Evolutionary conservation across 2,329 filamentous ascomycete genomes (phyloP).

Genomic region (Fusarium sp.): DNA sequence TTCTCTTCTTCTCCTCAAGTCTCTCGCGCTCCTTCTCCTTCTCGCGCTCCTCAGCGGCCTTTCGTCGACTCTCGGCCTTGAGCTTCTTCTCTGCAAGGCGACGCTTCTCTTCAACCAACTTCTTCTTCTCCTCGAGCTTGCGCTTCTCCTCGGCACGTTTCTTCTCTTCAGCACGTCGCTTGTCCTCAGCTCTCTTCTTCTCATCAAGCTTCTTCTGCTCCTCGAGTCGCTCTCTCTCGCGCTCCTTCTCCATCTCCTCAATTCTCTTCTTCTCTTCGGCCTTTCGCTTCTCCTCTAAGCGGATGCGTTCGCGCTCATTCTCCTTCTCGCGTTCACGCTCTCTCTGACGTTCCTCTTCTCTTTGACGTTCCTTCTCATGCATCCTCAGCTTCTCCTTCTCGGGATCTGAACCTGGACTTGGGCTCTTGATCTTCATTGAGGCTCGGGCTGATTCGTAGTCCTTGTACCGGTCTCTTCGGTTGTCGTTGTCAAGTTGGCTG

Average conservation of each 20-base stretch:
- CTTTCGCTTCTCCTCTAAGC: constrained; percentile 13
- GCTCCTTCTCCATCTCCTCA: constrained; percentile 15
- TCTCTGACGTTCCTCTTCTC: constrained; percentile 3
- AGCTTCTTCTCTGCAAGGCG: constrained; percentile 8
- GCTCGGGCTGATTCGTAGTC: not conserved
- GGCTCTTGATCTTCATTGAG: not conserved
- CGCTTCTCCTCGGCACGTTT: constrained; percentile 11
- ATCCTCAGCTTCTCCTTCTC: constrained; percentile 19
- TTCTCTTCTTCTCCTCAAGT: constrained; percentile 10
- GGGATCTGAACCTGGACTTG: not conserved
- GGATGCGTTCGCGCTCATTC: constrained; percentile 10
- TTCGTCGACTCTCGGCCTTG: constrained; percentile 3
- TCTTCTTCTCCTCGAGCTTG: constrained; percentile 14
- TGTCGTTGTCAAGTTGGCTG: constrained; percentile 12
- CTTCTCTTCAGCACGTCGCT: not conserved
- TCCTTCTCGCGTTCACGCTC: constrained; percentile 21
- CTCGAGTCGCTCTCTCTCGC: constrained; percentile 1
- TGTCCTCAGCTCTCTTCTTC: constrained; percentile 2
- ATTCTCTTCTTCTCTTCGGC: constrained; percentile 5
- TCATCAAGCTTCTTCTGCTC: constrained; percentile 2
- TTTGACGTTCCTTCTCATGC: constrained; percentile 1
- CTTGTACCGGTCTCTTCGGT: not conserved
- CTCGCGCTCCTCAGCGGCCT: constrained; percentile 5
- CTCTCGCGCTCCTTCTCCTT: constrained; percentile 2
- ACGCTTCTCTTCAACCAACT: constrained; percentile 7